These are phyloP conservation scores for Lactarius tabidus DNA, from an alignment of 768 basidiomycete genomes.

Conservation along the genomic window DNA sequence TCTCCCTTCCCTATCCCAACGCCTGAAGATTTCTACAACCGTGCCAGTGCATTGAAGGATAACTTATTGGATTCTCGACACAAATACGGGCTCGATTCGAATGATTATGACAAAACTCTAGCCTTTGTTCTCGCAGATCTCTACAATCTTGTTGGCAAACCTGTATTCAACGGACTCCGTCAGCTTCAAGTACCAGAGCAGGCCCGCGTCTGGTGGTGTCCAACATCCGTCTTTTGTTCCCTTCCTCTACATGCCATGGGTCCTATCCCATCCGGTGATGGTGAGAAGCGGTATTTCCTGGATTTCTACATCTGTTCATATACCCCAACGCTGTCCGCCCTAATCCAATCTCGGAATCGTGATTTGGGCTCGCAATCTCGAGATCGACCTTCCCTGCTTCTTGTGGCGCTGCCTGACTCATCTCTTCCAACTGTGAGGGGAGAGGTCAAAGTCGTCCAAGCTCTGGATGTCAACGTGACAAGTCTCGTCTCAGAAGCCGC, in stretches of 20 bases:
- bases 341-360: background rate
- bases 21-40: background rate
- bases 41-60: background rate
- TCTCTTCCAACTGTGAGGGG: background rate
- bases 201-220: constrained; percentile 22
- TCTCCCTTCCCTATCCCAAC: background rate
- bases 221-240: constrained; percentile 6
- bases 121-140: background rate
- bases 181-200: background rate
- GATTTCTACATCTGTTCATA: constrained; percentile 9
- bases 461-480: background rate
- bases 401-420: constrained; percentile 3
- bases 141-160: constrained; percentile 7
- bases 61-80: background rate
- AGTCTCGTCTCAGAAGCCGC: background rate
- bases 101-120: background rate
- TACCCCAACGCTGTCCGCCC: background rate
- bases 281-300: background rate
- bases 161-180: background rate
- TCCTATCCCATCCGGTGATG: background rate
- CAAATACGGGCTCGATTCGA: background rate
- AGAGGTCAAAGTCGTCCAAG: background rate
- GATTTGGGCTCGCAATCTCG: background rate
- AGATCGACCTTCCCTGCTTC: background rate
- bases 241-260: constrained; percentile 23